Conservation (phyloP, 345 rosid species). For the Pseudoturritis turrita region DNA sequence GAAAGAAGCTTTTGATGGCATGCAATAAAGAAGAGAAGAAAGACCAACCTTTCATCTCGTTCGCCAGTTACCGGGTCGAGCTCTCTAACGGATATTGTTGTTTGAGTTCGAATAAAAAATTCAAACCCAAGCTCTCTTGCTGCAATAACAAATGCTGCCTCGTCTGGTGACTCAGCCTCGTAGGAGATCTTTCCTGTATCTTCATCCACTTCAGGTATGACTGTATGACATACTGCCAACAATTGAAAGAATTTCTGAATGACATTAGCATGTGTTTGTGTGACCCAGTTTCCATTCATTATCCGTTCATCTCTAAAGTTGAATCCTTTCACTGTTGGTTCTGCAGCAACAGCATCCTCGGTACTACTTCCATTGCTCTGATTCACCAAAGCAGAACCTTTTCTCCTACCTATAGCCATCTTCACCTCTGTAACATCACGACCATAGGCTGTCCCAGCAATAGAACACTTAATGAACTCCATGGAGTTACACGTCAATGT, state of each 20-base stretch:
- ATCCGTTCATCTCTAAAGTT: slow-evolving; percentile 84
- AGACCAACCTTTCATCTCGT: slow-evolving; percentile 65
- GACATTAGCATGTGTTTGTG: slow-evolving; percentile 52
- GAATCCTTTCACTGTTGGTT: slow-evolving; percentile 60
- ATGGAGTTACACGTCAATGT: slow-evolving; percentile 96
- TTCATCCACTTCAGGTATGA: slow-evolving; percentile 90
- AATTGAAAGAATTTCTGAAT: slow-evolving; percentile 67
- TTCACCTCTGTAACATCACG: slow-evolving; percentile 83
- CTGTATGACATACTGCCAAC: slow-evolving; percentile 89
- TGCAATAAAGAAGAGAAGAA: slow-evolving; percentile 4
- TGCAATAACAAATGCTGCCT: slow-evolving; percentile 95
- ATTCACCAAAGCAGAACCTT: slow-evolving; percentile 42
- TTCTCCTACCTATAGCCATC: slow-evolving; percentile 53
- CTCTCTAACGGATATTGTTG: slow-evolving; percentile 58
- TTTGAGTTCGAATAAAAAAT: slow-evolving; percentile 72
- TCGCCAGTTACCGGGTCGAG: slow-evolving; percentile 47
- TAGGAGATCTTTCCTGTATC: slow-evolving; percentile 60
- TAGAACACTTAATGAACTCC: slow-evolving; percentile 95
- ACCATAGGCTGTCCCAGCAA: slow-evolving; percentile 89
- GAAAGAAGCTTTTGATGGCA: slow-evolving; percentile 1
- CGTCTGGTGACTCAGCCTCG: slow-evolving; percentile 98
- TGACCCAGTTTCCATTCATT: slow-evolving; percentile 75
- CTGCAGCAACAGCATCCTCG: slow-evolving; percentile 28
- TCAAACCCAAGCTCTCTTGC: slow-evolving; percentile 94
- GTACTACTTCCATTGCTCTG: slow-evolving; percentile 27